Evolutionary conservation across 306 rosid genomes (phyloP).

Genomic region (Lathyrus aphaca): DNA sequence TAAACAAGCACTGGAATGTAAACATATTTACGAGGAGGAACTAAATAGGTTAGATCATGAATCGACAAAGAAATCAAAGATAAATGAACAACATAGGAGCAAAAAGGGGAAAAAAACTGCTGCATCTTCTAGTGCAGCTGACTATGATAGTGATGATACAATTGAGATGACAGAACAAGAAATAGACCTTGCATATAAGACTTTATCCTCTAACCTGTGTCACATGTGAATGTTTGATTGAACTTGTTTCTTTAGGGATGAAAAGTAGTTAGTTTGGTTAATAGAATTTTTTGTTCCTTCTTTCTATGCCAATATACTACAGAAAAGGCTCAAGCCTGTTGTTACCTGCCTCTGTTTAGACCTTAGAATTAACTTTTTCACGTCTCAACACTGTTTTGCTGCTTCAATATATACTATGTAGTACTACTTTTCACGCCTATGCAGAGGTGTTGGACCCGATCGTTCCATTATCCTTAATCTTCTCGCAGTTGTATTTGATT

Average conservation of each 20-base stretch:
- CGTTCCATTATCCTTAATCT: too few species aligned
- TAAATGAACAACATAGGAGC: constrained; percentile 33
- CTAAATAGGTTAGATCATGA: constrained; percentile 48
- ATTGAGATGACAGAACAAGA: constrained; percentile 90
- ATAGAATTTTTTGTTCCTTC: constrained; percentile 5
- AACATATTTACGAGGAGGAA: constrained; percentile 68
- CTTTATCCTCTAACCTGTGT: constrained; percentile 49
- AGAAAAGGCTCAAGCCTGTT: constrained; percentile 6
- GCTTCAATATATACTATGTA: background rate
- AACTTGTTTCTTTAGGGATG: constrained; percentile 31
- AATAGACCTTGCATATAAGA: constrained; percentile 69
- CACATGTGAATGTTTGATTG: constrained; percentile 41
- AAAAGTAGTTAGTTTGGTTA: constrained; percentile 28
- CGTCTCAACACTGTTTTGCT: background rate
- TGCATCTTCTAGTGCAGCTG: constrained; percentile 35
- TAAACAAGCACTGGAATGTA: constrained; percentile 64
- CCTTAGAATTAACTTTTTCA: constrained; percentile 15
- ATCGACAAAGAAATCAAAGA: constrained; percentile 44
- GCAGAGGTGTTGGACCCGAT: too few species aligned
- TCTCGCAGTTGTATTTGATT: too few species aligned
- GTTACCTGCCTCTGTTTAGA: constrained; percentile 8
- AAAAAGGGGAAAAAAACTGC: constrained; percentile 42
- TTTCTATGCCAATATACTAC: background rate
- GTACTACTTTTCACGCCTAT: background rate
- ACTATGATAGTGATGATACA: constrained; percentile 84